Evolutionary conservation across 345 rosid species (phyloP), one percentile per base, ranked within the genome.

Genomic region (Hibiscus mutabilis): DNA sequence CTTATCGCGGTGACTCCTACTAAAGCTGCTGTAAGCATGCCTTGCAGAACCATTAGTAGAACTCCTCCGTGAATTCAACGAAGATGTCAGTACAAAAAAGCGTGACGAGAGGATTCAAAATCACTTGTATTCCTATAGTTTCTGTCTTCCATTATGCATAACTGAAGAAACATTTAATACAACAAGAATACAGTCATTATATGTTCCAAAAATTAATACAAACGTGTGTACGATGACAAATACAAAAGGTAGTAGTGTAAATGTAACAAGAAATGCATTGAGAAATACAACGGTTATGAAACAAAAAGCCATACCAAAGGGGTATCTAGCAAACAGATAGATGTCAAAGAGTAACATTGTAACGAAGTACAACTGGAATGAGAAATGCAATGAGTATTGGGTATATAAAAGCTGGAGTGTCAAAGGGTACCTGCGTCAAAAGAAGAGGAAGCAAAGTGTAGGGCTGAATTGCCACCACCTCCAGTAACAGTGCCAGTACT

Each of bases 21-120:
- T 87, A 81, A 91, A 91, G 79, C 87, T 89, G 84, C 89, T 85
- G 82, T 91, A 91, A 72, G 96, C 86, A 81, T 89, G 84, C 75
- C 86, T 91, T 66, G 85, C 81, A 76, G 91, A 83, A 51, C 96
- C 97, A 84, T 88, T 91, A 75, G 80, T 84, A 82, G 84, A 76
- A 81, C 79, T 88, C 81, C 96, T 83, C 52, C 89, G 79, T 15
- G 93, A 81, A 80, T 88, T 89, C 27, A 92, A 86, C 7, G 97
- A 89, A 72, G 91, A 84, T 55, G 86, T 75, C 33, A 91, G 91
- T 40, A 93, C 71, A 91, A 68, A 74, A 76, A 79, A 25, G 87
- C 47, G 1, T 83, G 79, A 64, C 83, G 91, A 70, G 85, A 79
- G 68, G 84, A 70, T 88, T 88, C 88, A 79, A 84, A 75, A 75